These are phyloP conservation scores for Tardiomyces digboiensis DNA, from an alignment of 1,139 yeast genomes.

Conservation along the genomic window DNA sequence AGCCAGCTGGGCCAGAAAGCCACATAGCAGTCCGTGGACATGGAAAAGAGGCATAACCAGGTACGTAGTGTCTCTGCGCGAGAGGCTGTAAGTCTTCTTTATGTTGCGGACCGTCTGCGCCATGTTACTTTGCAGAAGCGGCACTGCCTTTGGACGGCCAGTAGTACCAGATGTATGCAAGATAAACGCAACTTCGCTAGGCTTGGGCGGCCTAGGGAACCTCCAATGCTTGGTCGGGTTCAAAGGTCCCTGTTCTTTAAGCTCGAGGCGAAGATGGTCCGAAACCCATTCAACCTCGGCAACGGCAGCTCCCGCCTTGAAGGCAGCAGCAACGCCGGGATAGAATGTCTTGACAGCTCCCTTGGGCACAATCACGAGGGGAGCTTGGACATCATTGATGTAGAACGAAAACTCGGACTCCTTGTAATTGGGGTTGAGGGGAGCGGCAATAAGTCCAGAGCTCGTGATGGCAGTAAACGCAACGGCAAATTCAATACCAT, in stretches of 20 bases:
- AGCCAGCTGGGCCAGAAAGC: conserved; percentile 46
- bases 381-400: conserved; percentile 46
- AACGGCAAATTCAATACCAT: conserved; percentile 45
- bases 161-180: conserved; percentile 67
- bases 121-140: conserved; percentile 52
- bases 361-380: conserved; percentile 45
- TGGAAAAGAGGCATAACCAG: conserved; percentile 69
- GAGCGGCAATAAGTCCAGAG: conserved; percentile 50
- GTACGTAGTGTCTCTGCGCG: conserved; percentile 40
- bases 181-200: conserved; percentile 48
- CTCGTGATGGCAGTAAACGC: conserved; percentile 46
- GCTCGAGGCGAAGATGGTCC: conserved; percentile 16
- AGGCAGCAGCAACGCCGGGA: conserved; percentile 43
- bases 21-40: conserved; percentile 61
- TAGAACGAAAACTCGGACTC: conserved; percentile 52
- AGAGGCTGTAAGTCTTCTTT: conserved; percentile 42
- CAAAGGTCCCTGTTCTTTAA: conserved; percentile 14
- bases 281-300: conserved; percentile 42
- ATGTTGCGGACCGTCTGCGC: conserved; percentile 49
- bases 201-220: conserved; percentile 13
- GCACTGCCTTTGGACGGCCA: conserved; percentile 64
- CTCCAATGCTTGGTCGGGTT: background rate
- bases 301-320: conserved; percentile 34
- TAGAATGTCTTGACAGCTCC: conserved; percentile 32
- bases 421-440: conserved; percentile 52